Conservation (phyloP, 2,329 filamentous ascomycete species). For the Hypoxylon sp. region DNA sequence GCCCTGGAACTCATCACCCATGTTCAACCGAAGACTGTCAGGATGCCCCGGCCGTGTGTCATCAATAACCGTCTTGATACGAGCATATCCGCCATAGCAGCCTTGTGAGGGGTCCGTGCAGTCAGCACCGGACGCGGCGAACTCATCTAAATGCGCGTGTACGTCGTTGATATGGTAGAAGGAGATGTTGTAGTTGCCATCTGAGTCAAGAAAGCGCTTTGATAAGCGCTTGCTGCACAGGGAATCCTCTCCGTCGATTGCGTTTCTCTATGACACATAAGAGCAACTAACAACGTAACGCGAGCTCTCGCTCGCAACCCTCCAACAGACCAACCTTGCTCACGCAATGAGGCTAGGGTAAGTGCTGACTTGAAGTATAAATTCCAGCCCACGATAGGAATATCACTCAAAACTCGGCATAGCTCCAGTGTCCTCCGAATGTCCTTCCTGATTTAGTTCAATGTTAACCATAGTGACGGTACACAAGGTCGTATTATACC, state of each 20-base stretch:
- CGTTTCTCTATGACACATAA: background rate
- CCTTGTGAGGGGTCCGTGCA: conserved; percentile 69
- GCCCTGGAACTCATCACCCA: conserved; percentile 79
- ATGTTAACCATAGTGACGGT: conserved; percentile 20
- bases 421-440: conserved; percentile 9
- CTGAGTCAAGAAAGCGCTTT: conserved; percentile 65
- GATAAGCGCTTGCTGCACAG: conserved; percentile 64
- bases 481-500: conserved; percentile 1
- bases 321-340: background rate
- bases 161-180: conserved; percentile 81
- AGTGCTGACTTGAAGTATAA: conserved; percentile 18
- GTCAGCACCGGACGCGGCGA: conserved; percentile 72
- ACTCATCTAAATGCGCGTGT: conserved; percentile 76
- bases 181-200: conserved; percentile 70
- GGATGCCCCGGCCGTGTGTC: conserved; percentile 69
- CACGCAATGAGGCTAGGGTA: background rate
- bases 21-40: conserved; percentile 75
- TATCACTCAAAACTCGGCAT: conserved; percentile 20
- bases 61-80: conserved; percentile 73
- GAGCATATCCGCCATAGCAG: conserved; percentile 75
- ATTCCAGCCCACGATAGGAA: conserved; percentile 4
- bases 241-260: conserved; percentile 57
- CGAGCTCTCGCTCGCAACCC: background rate
- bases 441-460: conserved; percentile 28
- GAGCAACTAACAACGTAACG: conserved; percentile 2